These are phyloP conservation scores for Cokeromyces recurvatus DNA, from an alignment of 371 early-diverging fungal genomes.

Conservation along the genomic window DNA sequence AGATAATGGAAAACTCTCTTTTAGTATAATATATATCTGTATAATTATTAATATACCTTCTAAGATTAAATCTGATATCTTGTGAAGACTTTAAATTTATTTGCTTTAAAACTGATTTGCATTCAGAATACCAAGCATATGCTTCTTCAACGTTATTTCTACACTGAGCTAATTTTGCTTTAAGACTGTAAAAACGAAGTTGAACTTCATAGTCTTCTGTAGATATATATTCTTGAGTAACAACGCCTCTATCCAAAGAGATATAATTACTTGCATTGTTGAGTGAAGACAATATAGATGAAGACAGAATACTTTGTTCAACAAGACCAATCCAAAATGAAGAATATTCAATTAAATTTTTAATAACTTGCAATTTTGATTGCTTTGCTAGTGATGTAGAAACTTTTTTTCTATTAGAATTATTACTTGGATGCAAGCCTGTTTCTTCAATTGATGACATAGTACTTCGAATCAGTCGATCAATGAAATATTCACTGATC, in stretches of 20 bases:
- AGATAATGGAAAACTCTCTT: not conserved
- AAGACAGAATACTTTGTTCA: not conserved
- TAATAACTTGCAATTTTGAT: slow-evolving; percentile 8
- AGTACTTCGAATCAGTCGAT: slow-evolving; percentile 15
- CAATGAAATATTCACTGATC: slow-evolving; percentile 27
- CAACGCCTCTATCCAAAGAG: too few species aligned
- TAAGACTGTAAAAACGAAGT: slow-evolving; percentile 30
- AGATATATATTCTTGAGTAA: too few species aligned
- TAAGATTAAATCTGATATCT: slow-evolving; percentile 9
- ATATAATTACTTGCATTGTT: too few species aligned
- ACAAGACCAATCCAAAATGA: slow-evolving; percentile 6
- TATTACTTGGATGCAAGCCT: not conserved
- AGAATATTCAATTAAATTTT: slow-evolving; percentile 1
- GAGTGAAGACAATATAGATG: too few species aligned
- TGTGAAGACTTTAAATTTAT: too few species aligned
- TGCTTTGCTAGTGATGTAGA: slow-evolving; percentile 11
- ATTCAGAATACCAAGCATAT: slow-evolving; percentile 33
- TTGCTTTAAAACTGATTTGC: too few species aligned
- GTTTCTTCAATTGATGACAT: slow-evolving; percentile 9
- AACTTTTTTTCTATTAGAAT: slow-evolving; percentile 4
- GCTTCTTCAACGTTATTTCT: slow-evolving; percentile 42
- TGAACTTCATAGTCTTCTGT: not conserved
- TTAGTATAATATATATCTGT: too few species aligned
- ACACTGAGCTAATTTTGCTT: slow-evolving; percentile 47
- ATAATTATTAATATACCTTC: slow-evolving; percentile 36